Conservation (phyloP, 2,329 filamentous ascomycete species). For the Arthrobotrys megalospora region DNA sequence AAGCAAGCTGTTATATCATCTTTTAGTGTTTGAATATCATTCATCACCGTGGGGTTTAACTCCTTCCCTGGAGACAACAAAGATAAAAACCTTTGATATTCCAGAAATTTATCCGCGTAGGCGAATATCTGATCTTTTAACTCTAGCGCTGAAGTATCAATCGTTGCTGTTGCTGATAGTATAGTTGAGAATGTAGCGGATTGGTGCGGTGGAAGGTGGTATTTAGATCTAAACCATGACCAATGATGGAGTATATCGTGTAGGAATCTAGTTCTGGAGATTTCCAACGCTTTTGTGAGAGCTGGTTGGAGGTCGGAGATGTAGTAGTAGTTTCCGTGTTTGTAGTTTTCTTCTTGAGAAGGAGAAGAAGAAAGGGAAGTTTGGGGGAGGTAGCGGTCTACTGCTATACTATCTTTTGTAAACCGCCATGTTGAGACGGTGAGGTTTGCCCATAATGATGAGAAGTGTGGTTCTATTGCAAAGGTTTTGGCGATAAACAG, state of each 20-base stretch:
- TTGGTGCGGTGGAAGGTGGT: conserved; percentile 6
- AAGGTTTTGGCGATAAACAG: conserved; percentile 35
- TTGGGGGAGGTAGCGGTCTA: conserved; percentile 23
- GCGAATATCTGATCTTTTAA: conserved; percentile 1
- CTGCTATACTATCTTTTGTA: not conserved
- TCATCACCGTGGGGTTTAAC: not conserved
- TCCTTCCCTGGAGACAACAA: not conserved
- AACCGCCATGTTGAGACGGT: conserved; percentile 35
- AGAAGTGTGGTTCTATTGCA: conserved; percentile 20
- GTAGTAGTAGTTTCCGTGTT: conserved; percentile 9
- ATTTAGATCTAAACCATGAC: conserved; percentile 9
- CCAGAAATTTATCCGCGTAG: conserved; percentile 7
- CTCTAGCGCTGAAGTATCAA: conserved; percentile 15
- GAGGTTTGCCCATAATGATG: conserved; percentile 39
- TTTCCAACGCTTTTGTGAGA: not conserved
- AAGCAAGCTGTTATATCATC: conserved; percentile 4
- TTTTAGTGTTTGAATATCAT: conserved; percentile 8
- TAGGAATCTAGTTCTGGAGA: not conserved
- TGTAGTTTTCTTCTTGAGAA: not conserved
- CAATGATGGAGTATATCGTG: not conserved
- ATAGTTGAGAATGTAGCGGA: not conserved
- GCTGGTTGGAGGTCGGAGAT: not conserved
- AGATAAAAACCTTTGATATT: not conserved
- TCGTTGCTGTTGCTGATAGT: not conserved
- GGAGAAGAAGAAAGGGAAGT: too few species aligned